A percentile compares a stretch with the other conserved stretches of the same genome.
phyloP scores from a whole-genome alignment of 805 yeast genomes.

The Scheffersomyces spartinae region DNA sequence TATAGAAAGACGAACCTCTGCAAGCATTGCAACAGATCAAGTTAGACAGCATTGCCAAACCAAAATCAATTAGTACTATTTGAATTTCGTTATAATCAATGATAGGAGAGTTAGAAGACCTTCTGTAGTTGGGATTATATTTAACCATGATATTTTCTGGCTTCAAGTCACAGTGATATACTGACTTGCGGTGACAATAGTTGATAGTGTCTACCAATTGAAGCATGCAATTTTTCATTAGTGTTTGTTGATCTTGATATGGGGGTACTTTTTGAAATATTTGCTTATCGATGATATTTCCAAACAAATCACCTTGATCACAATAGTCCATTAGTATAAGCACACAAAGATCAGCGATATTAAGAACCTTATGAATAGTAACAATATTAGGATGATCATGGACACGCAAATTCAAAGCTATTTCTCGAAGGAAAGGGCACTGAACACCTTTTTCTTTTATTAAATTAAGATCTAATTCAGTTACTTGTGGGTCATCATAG shows the following conservation, averaged over 20 bases:
- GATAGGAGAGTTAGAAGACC: slow-evolving; percentile 8
- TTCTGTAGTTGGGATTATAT: slow-evolving; percentile 15
- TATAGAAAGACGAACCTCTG: slow-evolving; percentile 80
- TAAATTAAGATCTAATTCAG: slow-evolving; percentile 12
- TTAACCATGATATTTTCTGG: slow-evolving; percentile 30
- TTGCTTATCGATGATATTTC: slow-evolving; percentile 68
- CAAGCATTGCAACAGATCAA: slow-evolving; percentile 59
- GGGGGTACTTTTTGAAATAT: slow-evolving; percentile 43
- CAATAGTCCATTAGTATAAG: slow-evolving; percentile 81
- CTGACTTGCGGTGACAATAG: slow-evolving; percentile 18
- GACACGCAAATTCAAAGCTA: slow-evolving; percentile 61
- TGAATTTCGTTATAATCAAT: slow-evolving; percentile 37
- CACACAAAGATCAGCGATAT: slow-evolving; percentile 38
- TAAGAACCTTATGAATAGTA: slow-evolving; percentile 62
- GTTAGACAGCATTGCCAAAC: slow-evolving; percentile 59
- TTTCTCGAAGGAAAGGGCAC: slow-evolving; percentile 44
- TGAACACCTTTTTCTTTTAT: slow-evolving; percentile 14
- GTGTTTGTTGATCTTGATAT: slow-evolving; percentile 40
- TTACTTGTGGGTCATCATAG: no score
- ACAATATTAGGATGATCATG: slow-evolving; percentile 73
- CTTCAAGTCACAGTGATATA: slow-evolving; percentile 32
- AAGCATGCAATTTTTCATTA: slow-evolving; percentile 32
- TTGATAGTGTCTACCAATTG: slow-evolving; percentile 27
- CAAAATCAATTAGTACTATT: slow-evolving; percentile 75
- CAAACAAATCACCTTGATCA: slow-evolving; percentile 77